Evolutionary conservation across 768 basidiomycete genomes (phyloP), one percentile per base, ranked within the genome.

Genomic region (Mycena kentingensis): DNA sequence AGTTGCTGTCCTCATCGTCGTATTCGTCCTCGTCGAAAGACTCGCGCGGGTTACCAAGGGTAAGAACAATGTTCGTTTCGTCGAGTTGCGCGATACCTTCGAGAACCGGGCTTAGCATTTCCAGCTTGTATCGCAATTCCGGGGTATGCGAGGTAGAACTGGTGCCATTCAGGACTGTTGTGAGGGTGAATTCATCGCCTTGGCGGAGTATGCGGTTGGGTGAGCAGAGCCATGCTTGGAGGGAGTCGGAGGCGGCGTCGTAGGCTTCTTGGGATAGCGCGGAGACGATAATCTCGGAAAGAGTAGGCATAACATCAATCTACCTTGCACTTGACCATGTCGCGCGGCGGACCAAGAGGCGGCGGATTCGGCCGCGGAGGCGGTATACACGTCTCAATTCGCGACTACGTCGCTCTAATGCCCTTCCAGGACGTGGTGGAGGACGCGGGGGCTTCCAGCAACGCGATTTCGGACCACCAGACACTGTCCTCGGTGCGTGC

Each of bases 391-490:
- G 2, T 19, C 16, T 15, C 38, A 45, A 39, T 51, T 37, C 49
- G 32, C 37, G 44, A 27, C n/a, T 31, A 13, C 18, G 4, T 47
- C 32, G 18, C 16, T 18, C 25, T 45, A 28, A 73, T 71, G 51
- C 73, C 68, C 65, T 63, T 29, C 63, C 67, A 75, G 83, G 74
- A 47, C 78, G 87, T 25, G 85, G 87, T 24, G 80, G 78, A 7
- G 81, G 82, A n/a, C 76, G 88, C 10, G 85, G 88, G 34, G 86
- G 87, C 38, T 87, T 82, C 59, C 78, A 82, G 57, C 86, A 84
- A 54, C 78, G 87, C 37, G 88, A 92, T 63, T 52, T 73, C 16
- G 90, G 91, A 10, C 91, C 91, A 64, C 91, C 91, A 41, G 88
- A 90, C 38, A 79, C 78, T 44, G 88, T 93, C 18, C 67, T 91